A percentile compares a stretch with the other conserved stretches of the same genome.
phyloP scores from a whole-genome alignment of 768 basidiomycete genomes.

The Lentinula aciculospora region DNA sequence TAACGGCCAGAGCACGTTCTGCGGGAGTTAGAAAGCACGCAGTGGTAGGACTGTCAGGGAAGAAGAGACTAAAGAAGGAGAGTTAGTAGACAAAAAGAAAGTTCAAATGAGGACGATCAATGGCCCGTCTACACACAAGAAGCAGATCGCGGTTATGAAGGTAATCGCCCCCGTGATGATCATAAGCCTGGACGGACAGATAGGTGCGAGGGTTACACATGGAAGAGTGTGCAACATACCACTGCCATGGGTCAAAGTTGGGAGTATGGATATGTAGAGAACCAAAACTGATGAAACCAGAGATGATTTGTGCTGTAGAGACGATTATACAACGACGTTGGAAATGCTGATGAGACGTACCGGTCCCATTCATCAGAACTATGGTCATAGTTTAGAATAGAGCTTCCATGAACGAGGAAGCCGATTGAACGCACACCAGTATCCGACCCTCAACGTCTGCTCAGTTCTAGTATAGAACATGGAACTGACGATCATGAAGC shows the following conservation, averaged over 20 bases:
- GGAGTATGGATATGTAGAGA: constrained; percentile 37
- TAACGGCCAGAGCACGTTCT: constrained; percentile 61
- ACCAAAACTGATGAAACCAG: constrained; percentile 59
- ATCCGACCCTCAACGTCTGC: constrained; percentile 64
- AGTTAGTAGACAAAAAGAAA: background rate
- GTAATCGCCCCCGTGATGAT: constrained; percentile 62
- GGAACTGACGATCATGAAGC: constrained; percentile 69
- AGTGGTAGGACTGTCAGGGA: constrained; percentile 70
- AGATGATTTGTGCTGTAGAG: constrained; percentile 61
- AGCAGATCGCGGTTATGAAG: constrained; percentile 40
- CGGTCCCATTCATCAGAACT: constrained; percentile 76
- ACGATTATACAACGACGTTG: background rate
- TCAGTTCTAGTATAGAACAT: constrained; percentile 78
- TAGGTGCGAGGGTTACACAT: background rate
- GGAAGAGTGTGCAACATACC: constrained; percentile 23
- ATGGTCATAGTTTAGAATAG: background rate
- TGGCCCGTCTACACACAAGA: constrained; percentile 42
- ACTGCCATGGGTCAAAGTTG: constrained; percentile 50
- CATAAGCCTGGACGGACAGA: constrained; percentile 45
- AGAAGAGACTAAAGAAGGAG: constrained; percentile 42
- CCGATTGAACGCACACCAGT: constrained; percentile 63
- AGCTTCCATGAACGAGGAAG: constrained; percentile 44
- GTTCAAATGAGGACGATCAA: background rate
- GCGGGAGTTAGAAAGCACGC: constrained; percentile 68
- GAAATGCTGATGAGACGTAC: constrained; percentile 22